phyloP scores from a whole-genome alignment of 2,329 filamentous ascomycete species.

The Ascochyta lentis region DNA sequence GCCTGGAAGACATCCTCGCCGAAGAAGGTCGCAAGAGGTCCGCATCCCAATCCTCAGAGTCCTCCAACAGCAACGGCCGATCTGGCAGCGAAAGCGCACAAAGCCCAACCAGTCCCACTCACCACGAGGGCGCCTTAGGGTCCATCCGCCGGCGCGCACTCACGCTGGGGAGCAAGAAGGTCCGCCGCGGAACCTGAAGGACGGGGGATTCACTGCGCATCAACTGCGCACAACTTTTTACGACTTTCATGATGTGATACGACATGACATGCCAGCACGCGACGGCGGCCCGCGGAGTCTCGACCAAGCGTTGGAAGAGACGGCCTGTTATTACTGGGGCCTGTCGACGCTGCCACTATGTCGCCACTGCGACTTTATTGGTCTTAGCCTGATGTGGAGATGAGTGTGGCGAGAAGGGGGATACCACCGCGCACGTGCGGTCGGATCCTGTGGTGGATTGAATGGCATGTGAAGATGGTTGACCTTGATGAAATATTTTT shows the following conservation, averaged over 20 bases:
- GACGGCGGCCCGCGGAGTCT: slow-evolving; percentile 13
- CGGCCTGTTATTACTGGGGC: not conserved
- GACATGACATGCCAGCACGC: slow-evolving; percentile 4
- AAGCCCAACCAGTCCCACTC: slow-evolving; percentile 37
- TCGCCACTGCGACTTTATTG: no score
- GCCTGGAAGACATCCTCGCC: slow-evolving; percentile 48
- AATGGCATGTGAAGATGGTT: not conserved
- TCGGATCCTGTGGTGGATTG: not conserved
- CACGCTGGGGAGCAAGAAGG: slow-evolving; percentile 44
- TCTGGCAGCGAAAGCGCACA: slow-evolving; percentile 33
- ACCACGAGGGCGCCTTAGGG: slow-evolving; percentile 29
- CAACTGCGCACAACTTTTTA: slow-evolving; percentile 10
- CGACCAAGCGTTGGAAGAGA: slow-evolving; percentile 45
- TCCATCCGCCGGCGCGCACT: slow-evolving; percentile 35
- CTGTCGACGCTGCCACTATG: not conserved
- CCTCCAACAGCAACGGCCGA: slow-evolving; percentile 29
- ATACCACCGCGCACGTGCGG: not conserved
- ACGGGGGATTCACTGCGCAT: not conserved
- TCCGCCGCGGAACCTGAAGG: slow-evolving; percentile 30
- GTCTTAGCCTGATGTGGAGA: no score
- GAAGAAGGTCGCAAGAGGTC: slow-evolving; percentile 47
- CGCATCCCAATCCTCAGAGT: slow-evolving; percentile 40
- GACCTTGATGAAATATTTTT: no score
- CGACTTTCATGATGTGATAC: slow-evolving; percentile 13
- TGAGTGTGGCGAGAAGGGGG: not conserved